Evolutionary conservation across 2,329 filamentous ascomycete genomes (phyloP), one percentile per base, ranked within the genome.

Genomic region (Aspergillus chevalieri): DNA sequence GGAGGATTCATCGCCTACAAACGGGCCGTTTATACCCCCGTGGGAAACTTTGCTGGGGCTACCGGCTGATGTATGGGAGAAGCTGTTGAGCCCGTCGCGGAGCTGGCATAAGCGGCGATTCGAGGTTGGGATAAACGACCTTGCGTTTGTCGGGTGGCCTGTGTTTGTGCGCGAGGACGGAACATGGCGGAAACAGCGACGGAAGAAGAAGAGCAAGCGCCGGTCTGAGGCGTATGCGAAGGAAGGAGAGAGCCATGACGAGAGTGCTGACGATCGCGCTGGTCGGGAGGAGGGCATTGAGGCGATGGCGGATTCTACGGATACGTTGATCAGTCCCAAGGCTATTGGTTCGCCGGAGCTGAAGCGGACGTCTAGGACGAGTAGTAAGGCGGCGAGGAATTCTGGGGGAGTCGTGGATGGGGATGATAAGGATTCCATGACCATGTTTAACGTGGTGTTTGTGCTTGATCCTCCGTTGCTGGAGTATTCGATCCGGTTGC

Each of bases 391-490:
- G 6, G 57, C 55, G 15, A 64, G 58, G 45, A 41, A 54, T 14
- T 41, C 52, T 3, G 57, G 59, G 41, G 63, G 62, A 42, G 50
- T 56, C 4, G 39, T 60, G 38, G 65, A 70, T 45, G 50, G 53
- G 0, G 61, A 65, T 43, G 74, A 76, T 46, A 78, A 75, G 52
- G 73, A 80, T 51, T 81, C 82, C 43, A 91, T 97, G 87, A 90
- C 85, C 54, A 97, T 97, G 92, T 98, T 98, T 72, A 95, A 96
- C 67, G 81, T 96, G 9, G 90, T 97, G 21, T 97, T 97, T 67
- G 87, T 95, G 46, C 75, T 96, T 56, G 86, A 89, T 57, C 87
- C 90, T 3, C 85, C 85, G 45, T 82, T 85, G 47, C 77, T 91
- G 49, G 87, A 95, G 63, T 84, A 86, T 56, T 86, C 87, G 49